Base-by-base conservation (phyloP, 306 rosid genomes). In the Quillaja saponaria region DNA sequence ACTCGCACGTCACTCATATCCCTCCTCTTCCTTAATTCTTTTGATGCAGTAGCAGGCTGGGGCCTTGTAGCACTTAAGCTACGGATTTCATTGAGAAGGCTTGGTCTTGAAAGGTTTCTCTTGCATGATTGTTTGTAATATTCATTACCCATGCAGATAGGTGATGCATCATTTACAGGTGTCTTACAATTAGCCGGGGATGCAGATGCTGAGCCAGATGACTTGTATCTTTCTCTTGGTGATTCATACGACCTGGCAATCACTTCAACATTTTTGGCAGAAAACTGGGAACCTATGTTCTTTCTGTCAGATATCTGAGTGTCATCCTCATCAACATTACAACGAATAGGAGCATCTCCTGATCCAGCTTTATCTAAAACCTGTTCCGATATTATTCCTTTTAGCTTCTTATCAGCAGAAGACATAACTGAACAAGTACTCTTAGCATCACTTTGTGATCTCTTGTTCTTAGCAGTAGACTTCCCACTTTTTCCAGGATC, bases 81-180 rank as follows among this genome's bases (percentile, higher is more conserved):
- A 31, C 77, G 76, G 54, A 92, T 82, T 81, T 92, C 99, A 62
- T 73, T 84, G 68, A 71, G 50, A 55, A 82, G 80, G 66, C 71
- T 38, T 45, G 78, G 39, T 61, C 57, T 71, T 49, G 81, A 61
- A 63, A 49, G 69, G 48, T 58, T 83, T 52, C 33, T 65, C 64
- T 76, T 71, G 83, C 81, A 68, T 45, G 94, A 78, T 49, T 81
- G 75, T 44, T 81, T 81, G 73, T 76, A 79, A 69, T 84, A 92
- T 54, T 78, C 92, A 49, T 80, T 77, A 8, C 94, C 94, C 95
- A 86, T 87, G 78, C 99, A 89, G 70, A 86, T 64, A 48, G 99
- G 97, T 55, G 99, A 94, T 46, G 66, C 79, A 14, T 71, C 76
- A 54, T 77, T 81, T 35, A 35, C 73, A 16, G 85, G 82, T n/a